These are phyloP conservation scores for Croton laevigatus DNA, from an alignment of 441 rosid species.

Conservation along the genomic window DNA sequence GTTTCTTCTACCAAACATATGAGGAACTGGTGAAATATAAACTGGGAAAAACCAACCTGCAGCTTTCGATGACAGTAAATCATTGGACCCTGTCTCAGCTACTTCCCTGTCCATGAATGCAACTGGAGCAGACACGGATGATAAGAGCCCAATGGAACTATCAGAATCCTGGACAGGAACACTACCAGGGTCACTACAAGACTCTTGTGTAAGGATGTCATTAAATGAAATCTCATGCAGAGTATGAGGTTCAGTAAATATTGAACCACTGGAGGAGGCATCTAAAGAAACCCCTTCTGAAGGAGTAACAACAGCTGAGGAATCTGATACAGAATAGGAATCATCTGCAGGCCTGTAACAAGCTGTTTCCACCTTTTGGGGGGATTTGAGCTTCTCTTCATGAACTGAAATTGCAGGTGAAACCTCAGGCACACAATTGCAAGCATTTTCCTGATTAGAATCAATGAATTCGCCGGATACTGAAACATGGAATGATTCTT, in stretches of 20 bases:
- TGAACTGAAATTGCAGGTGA: constrained; percentile 26
- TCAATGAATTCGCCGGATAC: constrained; percentile 23
- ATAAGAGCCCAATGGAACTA: constrained; percentile 19
- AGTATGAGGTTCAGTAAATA: constrained; percentile 22
- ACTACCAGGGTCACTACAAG: constrained; percentile 19
- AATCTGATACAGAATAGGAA: constrained; percentile 17
- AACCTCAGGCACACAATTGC: constrained; percentile 14
- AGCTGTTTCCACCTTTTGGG: constrained; percentile 11
- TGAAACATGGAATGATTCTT: constrained; percentile 20
- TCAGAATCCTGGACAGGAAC: constrained; percentile 22
- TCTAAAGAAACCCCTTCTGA: constrained; percentile 23
- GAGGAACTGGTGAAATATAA: constrained; percentile 4
- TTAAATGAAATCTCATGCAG: constrained; percentile 24
- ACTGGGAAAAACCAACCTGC: constrained; percentile 39
- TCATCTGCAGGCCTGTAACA: constrained; percentile 21
- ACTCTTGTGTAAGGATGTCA: constrained; percentile 19
- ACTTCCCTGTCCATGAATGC: constrained; percentile 25
- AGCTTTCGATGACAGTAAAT: constrained; percentile 28
- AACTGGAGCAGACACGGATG: constrained; percentile 18
- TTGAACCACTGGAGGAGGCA: constrained; percentile 25
- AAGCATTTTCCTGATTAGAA: constrained; percentile 21
- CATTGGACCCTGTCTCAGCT: constrained; percentile 20
- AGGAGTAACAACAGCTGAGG: constrained; percentile 13
- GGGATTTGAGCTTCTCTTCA: constrained; percentile 14
- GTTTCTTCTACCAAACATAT: neutral